phyloP scores from a whole-genome alignment of 495 filamentous ascomycete species.

The Lentithecium fluviatile region DNA sequence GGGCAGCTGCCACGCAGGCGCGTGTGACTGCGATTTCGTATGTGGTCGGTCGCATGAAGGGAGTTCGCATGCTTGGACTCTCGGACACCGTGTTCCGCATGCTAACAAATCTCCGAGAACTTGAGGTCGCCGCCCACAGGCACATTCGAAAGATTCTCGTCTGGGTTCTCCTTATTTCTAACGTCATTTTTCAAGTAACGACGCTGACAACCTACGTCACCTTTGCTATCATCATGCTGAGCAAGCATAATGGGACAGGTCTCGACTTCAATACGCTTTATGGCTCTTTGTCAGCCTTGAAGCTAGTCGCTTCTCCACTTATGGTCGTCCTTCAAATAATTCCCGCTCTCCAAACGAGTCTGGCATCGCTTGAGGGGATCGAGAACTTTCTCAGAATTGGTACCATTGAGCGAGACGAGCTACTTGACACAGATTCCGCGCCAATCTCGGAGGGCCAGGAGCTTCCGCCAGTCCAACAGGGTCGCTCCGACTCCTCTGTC shows the following conservation, averaged over 20 bases:
- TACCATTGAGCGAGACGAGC: background rate
- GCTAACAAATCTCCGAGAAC: constrained; percentile 11
- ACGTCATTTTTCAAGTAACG: constrained; percentile 22
- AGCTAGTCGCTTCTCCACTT: constrained; percentile 21
- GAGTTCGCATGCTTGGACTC: constrained; percentile 26
- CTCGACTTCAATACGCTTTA: constrained; percentile 14
- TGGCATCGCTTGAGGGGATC: constrained; percentile 17
- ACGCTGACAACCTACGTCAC: constrained; percentile 16
- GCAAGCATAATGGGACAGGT: background rate
- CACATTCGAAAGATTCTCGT: constrained; percentile 15
- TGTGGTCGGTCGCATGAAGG: constrained; percentile 16
- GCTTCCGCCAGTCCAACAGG: background rate
- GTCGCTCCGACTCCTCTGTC: too few relatives aligned
- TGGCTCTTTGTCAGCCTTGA: constrained; percentile 22
- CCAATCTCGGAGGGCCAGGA: background rate
- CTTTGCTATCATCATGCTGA: constrained; percentile 13
- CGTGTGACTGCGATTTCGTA: constrained; percentile 14
- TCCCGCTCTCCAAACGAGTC: background rate
- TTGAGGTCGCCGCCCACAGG: constrained; percentile 5
- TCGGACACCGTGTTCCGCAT: constrained; percentile 9
- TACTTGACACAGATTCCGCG: background rate
- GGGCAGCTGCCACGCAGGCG: constrained; percentile 12
- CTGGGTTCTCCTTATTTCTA: constrained; percentile 12
- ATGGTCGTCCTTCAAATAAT: constrained; percentile 13
- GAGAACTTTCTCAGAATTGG: constrained; percentile 4